Evolutionary conservation across 129 eudicot species (phyloP), one percentile per base, ranked within the genome.

Genomic region (Ambrosia artemisiifolia): DNA sequence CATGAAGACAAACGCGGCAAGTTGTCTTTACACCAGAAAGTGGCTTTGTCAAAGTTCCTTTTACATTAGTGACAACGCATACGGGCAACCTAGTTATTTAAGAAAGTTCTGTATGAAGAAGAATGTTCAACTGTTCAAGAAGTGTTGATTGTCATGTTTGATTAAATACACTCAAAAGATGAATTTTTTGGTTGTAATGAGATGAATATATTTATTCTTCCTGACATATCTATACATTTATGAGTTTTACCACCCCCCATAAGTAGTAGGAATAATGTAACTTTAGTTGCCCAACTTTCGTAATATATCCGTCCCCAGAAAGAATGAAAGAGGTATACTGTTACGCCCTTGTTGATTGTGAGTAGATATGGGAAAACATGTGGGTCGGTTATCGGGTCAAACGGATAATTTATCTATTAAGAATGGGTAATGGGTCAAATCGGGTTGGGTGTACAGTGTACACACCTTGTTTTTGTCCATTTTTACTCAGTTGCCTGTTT

Each of bases 321-420:
- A 34, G 63, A 36, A 62, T 18, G 63, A 63, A 73, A 47, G 61
- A 60, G 62, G 50, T 30, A 6, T 42, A 14, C 59, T 14, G 46
- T 72, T 72, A 57, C 50, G 44, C 36, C 61, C 48, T 44, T 73
- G 61, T 61, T 73, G 77, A 46, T 73, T 73, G 36, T 73, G 77
- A 49, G 20, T 72, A 70, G 64, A 51, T 7, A 53, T 53, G 18
- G 36, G 34, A 68, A 35, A 54, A 53, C 16, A 11, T 11, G 74
- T 50, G 33, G 50, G 19, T 53, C 8, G 34, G 63, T 44, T 70
- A 17, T n/a, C 6, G 6, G 62, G 62, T 69, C 55, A 49, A 12
- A 53, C 8, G 6, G 13, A 49, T 7, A 53, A 12, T 28, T 54
- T 13, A 38, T 34, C 28, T 24, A 1, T 24, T 24, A 48, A n/a